phyloP scores from a whole-genome alignment of 352 stramenopile species.

The Globisporangium barbulae region DNA sequence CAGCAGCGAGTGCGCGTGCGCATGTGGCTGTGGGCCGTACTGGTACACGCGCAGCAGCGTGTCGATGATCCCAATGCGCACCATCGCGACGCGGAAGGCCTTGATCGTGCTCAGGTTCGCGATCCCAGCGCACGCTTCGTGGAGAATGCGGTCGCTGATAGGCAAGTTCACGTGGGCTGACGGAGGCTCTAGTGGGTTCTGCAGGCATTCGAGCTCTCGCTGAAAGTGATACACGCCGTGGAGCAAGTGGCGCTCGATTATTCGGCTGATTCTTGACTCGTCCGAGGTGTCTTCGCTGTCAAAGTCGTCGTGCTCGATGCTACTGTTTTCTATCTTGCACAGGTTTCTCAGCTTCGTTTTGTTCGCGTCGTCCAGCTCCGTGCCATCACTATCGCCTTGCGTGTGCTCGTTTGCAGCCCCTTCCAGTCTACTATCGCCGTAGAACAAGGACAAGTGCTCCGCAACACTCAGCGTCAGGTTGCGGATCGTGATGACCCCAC shows the following conservation, averaged over 20 bases:
- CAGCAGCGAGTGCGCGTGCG: slow-evolving; percentile 15
- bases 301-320: slow-evolving; percentile 1
- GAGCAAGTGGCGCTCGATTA: slow-evolving; percentile 57
- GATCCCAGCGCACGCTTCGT: slow-evolving; percentile 57
- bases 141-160: slow-evolving; percentile 36
- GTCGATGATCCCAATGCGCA: slow-evolving; percentile 43
- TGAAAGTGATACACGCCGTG: slow-evolving; percentile 59
- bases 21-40: slow-evolving; percentile 5
- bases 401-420: slow-evolving; percentile 7
- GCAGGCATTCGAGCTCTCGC: slow-evolving; percentile 38
- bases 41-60: slow-evolving; percentile 48
- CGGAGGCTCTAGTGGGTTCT: neutral
- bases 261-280: slow-evolving; percentile 25
- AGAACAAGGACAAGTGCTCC: slow-evolving; percentile 56
- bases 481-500: slow-evolving; percentile 52
- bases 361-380: neutral
- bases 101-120: slow-evolving; percentile 71
- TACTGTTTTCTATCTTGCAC: neutral
- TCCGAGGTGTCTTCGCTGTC: neutral
- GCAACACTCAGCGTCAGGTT: slow-evolving; percentile 68
- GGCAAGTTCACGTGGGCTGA: neutral
- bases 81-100: slow-evolving; percentile 52
- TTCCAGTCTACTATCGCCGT: slow-evolving; percentile 27
- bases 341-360: neutral
- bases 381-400: slow-evolving; percentile 17